Evolutionary conservation across 495 filamentous ascomycete species (phyloP), one percentile per base, ranked within the genome.

Genomic region (Astrothelium subdiscretum): DNA sequence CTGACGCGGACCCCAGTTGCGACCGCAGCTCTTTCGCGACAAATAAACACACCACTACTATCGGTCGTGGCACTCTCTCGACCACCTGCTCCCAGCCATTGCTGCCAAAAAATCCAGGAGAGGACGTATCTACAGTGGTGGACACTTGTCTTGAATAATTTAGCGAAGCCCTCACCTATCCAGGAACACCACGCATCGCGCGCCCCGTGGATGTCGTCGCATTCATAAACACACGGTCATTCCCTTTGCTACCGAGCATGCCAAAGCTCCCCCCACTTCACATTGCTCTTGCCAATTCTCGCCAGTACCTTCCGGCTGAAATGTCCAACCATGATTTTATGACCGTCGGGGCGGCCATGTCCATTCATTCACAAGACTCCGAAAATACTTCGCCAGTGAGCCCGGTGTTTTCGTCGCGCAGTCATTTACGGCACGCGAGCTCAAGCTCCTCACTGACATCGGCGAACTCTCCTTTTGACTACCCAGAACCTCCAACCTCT

Each of bases 371-470:
- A 24, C 82, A 79, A 38, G 77, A 79, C 31, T 87, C 85, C 11
- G 83, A 83, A 63, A 65, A 79, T 51, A 78, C 83, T 18, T 83
- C 83, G 31, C 84, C 85, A 18, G 74, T 82, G 44, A 83, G 83
- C 32, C 82, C 85, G 31, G 83, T 81, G 24, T 86, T 85, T 65
- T 83, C 82, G 12, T 65, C 63, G 40, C 80, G 78, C 59, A 77
- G 77, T 29, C 81, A 85, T 67, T 68, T 78, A 38, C 75, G 83
- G 67, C 85, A 76, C 65, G 79, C 85, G 1, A 87, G 85, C 71
- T 85, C 85, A 5, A 80, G 73, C 58, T 87, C 85, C 1, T 86
- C 85, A 15, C 69, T 86, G 18, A 79, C 81, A 35, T 83, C 82
- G 3, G 79, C 79, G 27, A 72, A 77, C 20, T 54, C 48, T 26